phyloP scores from a whole-genome alignment of 371 early-diverging fungal genomes.

The Enterocytospora artemiae region DNA sequence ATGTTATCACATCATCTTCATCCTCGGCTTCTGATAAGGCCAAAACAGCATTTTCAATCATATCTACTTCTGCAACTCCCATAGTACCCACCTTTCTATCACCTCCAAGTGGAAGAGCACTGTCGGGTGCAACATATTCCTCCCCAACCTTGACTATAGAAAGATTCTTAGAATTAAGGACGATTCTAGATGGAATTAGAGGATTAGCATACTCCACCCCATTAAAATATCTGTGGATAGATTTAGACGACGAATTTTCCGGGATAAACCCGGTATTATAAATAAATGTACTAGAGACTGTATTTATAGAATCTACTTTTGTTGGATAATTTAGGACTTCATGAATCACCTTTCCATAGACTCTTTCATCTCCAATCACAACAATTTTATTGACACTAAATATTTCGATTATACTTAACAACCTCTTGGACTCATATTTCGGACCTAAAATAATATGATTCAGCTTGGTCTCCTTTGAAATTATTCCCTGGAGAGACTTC shows the following conservation, averaged over 20 bases:
- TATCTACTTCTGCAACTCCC: constrained; percentile 30
- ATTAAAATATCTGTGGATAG: constrained; percentile 55
- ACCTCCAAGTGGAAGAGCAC: constrained; percentile 55
- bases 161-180: constrained; percentile 19
- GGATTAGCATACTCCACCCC: constrained; percentile 46
- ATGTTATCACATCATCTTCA: constrained; percentile 46
- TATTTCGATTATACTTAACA: constrained; percentile 28
- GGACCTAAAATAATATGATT: constrained; percentile 43
- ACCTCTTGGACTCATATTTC: constrained; percentile 14
- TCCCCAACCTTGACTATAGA: constrained; percentile 51
- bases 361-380: constrained; percentile 53
- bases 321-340: constrained; percentile 22
- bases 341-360: constrained; percentile 33
- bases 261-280: constrained; percentile 40
- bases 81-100: constrained; percentile 43
- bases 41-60: constrained; percentile 43
- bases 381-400: constrained; percentile 41
- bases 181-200: neutral
- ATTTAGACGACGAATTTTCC: constrained; percentile 32
- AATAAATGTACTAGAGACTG: constrained; percentile 8
- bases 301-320: neutral
- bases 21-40: constrained; percentile 51
- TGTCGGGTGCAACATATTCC: constrained; percentile 54
- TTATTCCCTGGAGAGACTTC: constrained; percentile 29
- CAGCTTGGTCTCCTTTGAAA: constrained; percentile 22